phyloP scores from a whole-genome alignment of 257 asterid genomes.

The Ligustrum vulgare region DNA sequence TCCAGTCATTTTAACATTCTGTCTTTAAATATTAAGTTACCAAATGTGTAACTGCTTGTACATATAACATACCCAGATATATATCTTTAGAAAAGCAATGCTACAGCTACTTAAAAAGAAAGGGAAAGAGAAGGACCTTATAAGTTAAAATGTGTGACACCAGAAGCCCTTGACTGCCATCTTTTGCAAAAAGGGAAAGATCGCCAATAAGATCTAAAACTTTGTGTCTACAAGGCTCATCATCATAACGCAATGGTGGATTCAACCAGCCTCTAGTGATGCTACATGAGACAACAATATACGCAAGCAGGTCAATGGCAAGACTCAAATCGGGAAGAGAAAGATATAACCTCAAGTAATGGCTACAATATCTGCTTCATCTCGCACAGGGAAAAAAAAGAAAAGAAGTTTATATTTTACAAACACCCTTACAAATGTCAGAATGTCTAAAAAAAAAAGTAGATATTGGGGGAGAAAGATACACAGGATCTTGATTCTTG shows the following conservation, averaged over 20 bases:
- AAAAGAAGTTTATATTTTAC: too few relatives aligned
- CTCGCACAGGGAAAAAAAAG: background rate
- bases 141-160: conserved; percentile 79
- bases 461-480: background rate
- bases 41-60: background rate
- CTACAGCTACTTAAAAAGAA: conserved; percentile 3
- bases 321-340: background rate
- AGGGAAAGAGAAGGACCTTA: conserved; percentile 52
- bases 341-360: conserved; percentile 9
- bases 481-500: background rate
- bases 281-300: conserved; percentile 38
- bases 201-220: conserved; percentile 95
- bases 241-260: conserved; percentile 72
- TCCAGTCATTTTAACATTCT: background rate
- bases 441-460: background rate
- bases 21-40: background rate
- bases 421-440: background rate
- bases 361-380: background rate
- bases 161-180: conserved; percentile 85
- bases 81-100: background rate
- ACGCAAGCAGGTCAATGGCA: background rate
- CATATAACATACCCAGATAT: background rate
- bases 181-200: conserved; percentile 77
- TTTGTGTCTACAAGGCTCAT: conserved; percentile 97
- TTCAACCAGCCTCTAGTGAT: conserved; percentile 78